These are phyloP conservation scores for Paramyrothecium sp. DNA, from an alignment of 2,329 filamentous ascomycete genomes.

Conservation along the genomic window DNA sequence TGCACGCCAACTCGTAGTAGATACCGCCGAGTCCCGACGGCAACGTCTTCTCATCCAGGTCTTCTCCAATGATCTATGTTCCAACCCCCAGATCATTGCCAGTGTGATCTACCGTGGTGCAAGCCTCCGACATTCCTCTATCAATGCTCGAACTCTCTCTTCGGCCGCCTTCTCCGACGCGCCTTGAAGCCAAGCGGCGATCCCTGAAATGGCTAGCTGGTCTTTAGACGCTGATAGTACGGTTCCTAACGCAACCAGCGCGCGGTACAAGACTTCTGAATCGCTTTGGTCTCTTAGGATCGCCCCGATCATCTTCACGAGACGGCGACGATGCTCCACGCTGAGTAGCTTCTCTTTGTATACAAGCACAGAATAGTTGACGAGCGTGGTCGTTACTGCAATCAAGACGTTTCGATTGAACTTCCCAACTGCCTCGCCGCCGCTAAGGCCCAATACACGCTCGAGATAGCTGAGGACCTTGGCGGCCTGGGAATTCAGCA, in stretches of 20 bases:
- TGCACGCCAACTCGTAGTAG: no score
- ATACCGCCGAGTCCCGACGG: no score
- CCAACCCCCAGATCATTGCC: background rate
- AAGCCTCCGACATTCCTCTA: conserved; percentile 43
- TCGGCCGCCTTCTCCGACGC: conserved; percentile 45
- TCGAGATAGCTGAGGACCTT: conserved; percentile 63
- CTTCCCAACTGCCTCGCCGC: conserved; percentile 46
- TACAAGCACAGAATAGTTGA: conserved; percentile 81
- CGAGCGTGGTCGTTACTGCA: conserved; percentile 75
- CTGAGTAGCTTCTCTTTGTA: conserved; percentile 39
- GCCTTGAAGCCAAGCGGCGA: conserved; percentile 37
- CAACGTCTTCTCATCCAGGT: no score
- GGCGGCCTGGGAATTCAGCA: conserved; percentile 59
- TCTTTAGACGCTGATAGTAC: conserved; percentile 52
- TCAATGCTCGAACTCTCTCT: conserved; percentile 44
- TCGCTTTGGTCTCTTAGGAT: conserved; percentile 69
- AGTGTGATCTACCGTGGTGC: conserved; percentile 8
- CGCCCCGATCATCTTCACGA: conserved; percentile 61
- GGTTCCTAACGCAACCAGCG: conserved; percentile 81
- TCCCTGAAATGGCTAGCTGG: conserved; percentile 40
- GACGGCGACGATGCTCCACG: conserved; percentile 29
- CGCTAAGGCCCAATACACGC: conserved; percentile 53
- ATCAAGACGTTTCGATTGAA: conserved; percentile 79
- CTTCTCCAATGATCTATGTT: no score
- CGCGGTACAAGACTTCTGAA: conserved; percentile 79